These are phyloP conservation scores for Phytophthora pluvialis DNA, from an alignment of 352 stramenopile species.

Conservation along the genomic window DNA sequence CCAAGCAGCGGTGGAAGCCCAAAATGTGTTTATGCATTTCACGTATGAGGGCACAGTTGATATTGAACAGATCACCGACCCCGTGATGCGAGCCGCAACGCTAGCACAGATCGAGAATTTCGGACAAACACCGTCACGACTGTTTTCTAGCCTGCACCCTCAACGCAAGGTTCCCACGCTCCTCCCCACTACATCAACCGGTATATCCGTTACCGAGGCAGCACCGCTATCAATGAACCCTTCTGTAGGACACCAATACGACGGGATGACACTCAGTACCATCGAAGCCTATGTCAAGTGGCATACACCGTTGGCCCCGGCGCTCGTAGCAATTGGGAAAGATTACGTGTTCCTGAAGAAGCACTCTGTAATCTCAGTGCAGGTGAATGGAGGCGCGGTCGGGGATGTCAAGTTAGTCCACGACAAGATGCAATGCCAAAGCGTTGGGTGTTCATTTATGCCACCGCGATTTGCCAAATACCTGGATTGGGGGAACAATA, in stretches of 20 bases:
- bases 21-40: conserved; percentile 94
- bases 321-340: conserved; percentile 77
- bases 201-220: not conserved
- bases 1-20: conserved; percentile 86
- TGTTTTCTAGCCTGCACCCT: conserved; percentile 77
- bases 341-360: conserved; percentile 83
- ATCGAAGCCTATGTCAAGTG: conserved; percentile 83
- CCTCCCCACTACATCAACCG: not conserved
- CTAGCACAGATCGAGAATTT: conserved; percentile 93
- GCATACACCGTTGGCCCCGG: conserved; percentile 70
- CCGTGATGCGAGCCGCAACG: conserved; percentile 92
- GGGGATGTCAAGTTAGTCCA: conserved; percentile 63
- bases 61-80: conserved; percentile 85
- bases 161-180: conserved; percentile 60
- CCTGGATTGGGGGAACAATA: conserved; percentile 61
- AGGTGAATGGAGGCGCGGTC: conserved; percentile 50
- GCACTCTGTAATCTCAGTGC: conserved; percentile 26
- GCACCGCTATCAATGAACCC: conserved; percentile 13
- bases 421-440: conserved; percentile 71
- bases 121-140: conserved; percentile 84
- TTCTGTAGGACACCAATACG: conserved; percentile 49
- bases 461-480: conserved; percentile 78
- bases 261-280: conserved; percentile 60
- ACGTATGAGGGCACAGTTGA: conserved; percentile 86
- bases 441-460: conserved; percentile 56